A percentile compares a stretch with the other conserved stretches of the same genome.
Evolutionary conservation across 1,284 basidiomycete species (phyloP).

Genomic region (Mrakiaceae sp.): DNA sequence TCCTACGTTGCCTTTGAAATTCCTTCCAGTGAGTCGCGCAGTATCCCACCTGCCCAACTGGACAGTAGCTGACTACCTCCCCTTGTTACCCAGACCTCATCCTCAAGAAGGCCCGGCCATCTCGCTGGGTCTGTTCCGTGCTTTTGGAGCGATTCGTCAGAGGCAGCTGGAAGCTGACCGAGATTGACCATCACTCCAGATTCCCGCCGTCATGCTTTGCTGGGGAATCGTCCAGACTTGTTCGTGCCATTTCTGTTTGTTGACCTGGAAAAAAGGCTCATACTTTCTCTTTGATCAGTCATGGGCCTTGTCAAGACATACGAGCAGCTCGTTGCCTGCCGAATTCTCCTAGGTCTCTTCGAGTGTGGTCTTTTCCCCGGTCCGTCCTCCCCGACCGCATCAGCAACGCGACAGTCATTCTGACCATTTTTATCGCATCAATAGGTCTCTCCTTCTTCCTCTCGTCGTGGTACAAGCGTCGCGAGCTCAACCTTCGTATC

Average conservation of each 20-base stretch:
- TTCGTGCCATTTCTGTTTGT: no score
- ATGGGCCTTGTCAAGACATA: constrained; percentile 37
- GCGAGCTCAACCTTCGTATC: constrained; percentile 13
- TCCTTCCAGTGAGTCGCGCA: constrained; percentile 23
- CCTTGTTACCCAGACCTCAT: constrained; percentile 30
- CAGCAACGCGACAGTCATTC: not conserved
- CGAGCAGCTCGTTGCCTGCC: constrained; percentile 32
- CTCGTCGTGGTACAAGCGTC: constrained; percentile 35
- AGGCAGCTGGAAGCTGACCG: no score
- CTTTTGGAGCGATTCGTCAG: no score
- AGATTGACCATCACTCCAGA: no score
- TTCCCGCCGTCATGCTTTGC: constrained; percentile 19
- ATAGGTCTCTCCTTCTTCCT: constrained; percentile 36
- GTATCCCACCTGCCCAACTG: not conserved
- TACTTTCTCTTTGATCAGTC: no score
- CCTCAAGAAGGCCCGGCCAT: constrained; percentile 34
- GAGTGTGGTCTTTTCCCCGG: constrained; percentile 28
- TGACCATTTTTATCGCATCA: constrained; percentile 24
- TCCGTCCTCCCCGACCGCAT: not conserved
- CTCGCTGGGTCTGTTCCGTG: constrained; percentile 32
- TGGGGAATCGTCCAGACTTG: constrained; percentile 19
- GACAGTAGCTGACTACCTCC: not conserved
- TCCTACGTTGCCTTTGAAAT: constrained; percentile 38
- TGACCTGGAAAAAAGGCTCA: no score
- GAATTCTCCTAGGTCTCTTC: constrained; percentile 34